Conservation (phyloP, 2,329 filamentous ascomycete genomes). For the Cladosporium phlei region DNA sequence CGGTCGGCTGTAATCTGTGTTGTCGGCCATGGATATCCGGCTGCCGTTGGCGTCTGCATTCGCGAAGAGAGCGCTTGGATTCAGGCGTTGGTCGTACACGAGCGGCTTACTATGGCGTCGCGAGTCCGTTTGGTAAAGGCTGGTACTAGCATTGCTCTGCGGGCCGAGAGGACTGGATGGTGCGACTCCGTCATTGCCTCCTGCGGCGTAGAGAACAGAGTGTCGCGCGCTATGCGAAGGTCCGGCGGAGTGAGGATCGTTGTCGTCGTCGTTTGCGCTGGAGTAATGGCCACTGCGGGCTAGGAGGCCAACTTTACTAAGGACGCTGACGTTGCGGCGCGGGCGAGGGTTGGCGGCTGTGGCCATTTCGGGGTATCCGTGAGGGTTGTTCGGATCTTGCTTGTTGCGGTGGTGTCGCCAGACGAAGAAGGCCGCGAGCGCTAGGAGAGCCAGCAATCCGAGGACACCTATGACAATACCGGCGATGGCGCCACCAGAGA, state of each 20-base stretch:
- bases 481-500: constrained; percentile 42
- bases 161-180: constrained; percentile 28
- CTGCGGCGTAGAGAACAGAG: constrained; percentile 27
- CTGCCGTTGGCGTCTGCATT: constrained; percentile 42
- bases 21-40: constrained; percentile 42
- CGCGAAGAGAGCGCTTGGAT: constrained; percentile 43
- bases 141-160: constrained; percentile 9
- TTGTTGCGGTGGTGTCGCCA: constrained; percentile 33
- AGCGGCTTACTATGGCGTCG: constrained; percentile 40
- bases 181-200: constrained; percentile 23
- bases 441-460: constrained; percentile 34
- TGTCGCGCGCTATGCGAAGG: constrained; percentile 29
- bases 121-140: constrained; percentile 5
- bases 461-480: constrained; percentile 43
- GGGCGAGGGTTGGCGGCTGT: constrained; percentile 12
- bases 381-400: background rate
- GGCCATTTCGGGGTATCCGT: constrained; percentile 12
- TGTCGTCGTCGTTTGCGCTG: constrained; percentile 11
- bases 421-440: constrained; percentile 36
- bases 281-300: constrained; percentile 17
- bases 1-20: constrained; percentile 46
- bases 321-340: constrained; percentile 42
- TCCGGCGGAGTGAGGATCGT: constrained; percentile 18
- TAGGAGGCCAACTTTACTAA: constrained; percentile 45
- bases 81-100: constrained; percentile 46